Evolutionary conservation across 495 filamentous ascomycete genomes (phyloP).

Genomic region (Podospora pseudopauciseta): DNA sequence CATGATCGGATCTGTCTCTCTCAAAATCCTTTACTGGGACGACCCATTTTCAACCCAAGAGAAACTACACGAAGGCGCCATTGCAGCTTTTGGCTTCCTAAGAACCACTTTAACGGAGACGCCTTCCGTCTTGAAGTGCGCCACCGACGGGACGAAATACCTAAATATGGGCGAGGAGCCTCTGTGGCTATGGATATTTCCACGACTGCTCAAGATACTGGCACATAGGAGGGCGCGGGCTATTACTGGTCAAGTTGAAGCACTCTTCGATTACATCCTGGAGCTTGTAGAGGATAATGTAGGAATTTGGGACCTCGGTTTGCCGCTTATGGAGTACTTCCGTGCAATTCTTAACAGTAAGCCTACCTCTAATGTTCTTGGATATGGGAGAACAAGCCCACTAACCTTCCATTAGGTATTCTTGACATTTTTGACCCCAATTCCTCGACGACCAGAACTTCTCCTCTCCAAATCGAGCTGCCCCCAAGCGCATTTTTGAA

Average conservation of each 20-base stretch:
- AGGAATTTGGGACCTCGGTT: conserved; percentile 46
- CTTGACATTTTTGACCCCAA: conserved; percentile 17
- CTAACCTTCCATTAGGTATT: conserved; percentile 17
- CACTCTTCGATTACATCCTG: conserved; percentile 47
- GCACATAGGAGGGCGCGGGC: conserved; percentile 42
- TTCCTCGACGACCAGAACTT: not conserved
- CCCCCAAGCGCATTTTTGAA: conserved; percentile 25
- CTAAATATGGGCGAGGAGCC: conserved; percentile 55
- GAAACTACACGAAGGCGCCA: conserved; percentile 58
- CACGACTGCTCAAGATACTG: conserved; percentile 57
- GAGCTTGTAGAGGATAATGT: conserved; percentile 35
- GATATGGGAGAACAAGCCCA: not conserved
- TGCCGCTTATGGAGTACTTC: conserved; percentile 43
- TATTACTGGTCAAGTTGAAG: conserved; percentile 47
- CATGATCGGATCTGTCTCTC: conserved; percentile 74
- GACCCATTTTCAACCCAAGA: conserved; percentile 55
- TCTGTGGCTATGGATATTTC: conserved; percentile 76
- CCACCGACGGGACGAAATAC: conserved; percentile 34
- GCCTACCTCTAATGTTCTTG: not conserved
- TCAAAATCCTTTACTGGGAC: conserved; percentile 60
- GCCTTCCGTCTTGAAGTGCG: conserved; percentile 62
- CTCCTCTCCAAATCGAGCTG: conserved; percentile 20
- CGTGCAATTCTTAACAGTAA: conserved; percentile 39
- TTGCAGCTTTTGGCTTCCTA: conserved; percentile 63
- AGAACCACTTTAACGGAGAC: conserved; percentile 67